Percentiles rank a stretch among this genome's conserved stretches.
Evolutionary conservation across 176 grass and related monocot species (phyloP).

Genomic region (Microstegium vimineum): DNA sequence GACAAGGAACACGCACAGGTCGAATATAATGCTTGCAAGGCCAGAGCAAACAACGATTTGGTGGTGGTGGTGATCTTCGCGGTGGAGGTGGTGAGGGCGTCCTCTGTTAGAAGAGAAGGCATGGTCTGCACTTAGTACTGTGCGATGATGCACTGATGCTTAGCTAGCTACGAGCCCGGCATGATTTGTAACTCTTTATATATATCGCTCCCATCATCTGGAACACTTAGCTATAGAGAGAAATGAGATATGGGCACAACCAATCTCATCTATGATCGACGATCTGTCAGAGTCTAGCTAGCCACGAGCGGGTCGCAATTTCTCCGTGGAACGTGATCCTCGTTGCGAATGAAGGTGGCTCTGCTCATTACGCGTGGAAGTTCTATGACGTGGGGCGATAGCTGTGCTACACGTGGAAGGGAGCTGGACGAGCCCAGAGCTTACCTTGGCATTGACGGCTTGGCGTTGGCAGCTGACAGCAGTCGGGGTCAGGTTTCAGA

Average conservation of each 20-base stretch:
- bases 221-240: neutral
- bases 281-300: neutral
- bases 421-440: neutral
- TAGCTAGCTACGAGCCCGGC: neutral
- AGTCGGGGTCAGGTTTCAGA: neutral
- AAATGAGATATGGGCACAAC: neutral
- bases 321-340: neutral
- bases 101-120: neutral
- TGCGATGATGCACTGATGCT: neutral
- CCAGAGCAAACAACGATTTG: neutral
- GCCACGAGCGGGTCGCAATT: neutral
- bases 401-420: neutral
- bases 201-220: neutral
- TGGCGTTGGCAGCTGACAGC: slow-evolving; percentile 4
- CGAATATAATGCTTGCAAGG: neutral
- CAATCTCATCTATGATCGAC: neutral
- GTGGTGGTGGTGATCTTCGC: neutral
- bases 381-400: neutral
- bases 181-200: neutral
- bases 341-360: neutral
- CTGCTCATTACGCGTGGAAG: neutral
- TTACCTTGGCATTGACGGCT: neutral
- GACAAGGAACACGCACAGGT: neutral
- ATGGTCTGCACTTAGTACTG: neutral
- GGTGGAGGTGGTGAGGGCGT: neutral